Percentiles rank a stretch among this genome's conserved stretches.
Evolutionary conservation across 2,329 filamentous ascomycete genomes (phyloP).

Genomic region (Cladosporium sp.): DNA sequence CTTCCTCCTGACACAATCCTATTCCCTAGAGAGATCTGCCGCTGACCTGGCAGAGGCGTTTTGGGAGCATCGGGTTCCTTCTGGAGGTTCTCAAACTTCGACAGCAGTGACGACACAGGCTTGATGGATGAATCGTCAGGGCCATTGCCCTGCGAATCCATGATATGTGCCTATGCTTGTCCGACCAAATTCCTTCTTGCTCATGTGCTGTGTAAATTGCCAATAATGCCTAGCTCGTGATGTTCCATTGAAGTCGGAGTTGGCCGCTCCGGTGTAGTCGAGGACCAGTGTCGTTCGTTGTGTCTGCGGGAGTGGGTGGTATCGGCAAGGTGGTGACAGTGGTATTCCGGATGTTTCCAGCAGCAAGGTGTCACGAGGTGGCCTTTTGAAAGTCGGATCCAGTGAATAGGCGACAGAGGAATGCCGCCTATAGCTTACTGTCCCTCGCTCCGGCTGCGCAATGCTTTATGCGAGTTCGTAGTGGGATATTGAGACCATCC

Average conservation of each 20-base stretch:
- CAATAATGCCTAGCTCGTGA: slow-evolving; percentile 11
- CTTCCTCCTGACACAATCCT: not conserved
- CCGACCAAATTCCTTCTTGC: not conserved
- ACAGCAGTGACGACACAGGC: slow-evolving; percentile 76
- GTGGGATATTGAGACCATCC: not conserved
- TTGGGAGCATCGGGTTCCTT: slow-evolving; percentile 22
- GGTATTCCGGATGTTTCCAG: not conserved
- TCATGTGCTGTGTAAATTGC: slow-evolving; percentile 1
- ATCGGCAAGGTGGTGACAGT: not conserved
- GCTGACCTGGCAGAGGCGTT: slow-evolving; percentile 14
- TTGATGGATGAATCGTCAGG: slow-evolving; percentile 75
- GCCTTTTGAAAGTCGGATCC: not conserved
- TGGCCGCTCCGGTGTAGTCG: not conserved
- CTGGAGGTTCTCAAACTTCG: slow-evolving; percentile 73
- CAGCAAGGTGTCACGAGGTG: not conserved
- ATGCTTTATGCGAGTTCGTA: not conserved
- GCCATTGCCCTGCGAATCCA: slow-evolving; percentile 41
- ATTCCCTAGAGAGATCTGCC: slow-evolving; percentile 16
- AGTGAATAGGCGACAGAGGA: not conserved
- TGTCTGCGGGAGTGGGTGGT: not conserved
- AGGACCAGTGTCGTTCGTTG: not conserved
- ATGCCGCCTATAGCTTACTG: not conserved
- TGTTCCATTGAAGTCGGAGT: slow-evolving; percentile 1
- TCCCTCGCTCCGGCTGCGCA: not conserved
- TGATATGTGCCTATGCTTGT: not conserved